Percentiles rank a stretch among this genome's conserved stretches.
Evolutionary conservation across 371 early-diverging fungal species (phyloP).

Genomic region (Rhizopus microsporus): DNA sequence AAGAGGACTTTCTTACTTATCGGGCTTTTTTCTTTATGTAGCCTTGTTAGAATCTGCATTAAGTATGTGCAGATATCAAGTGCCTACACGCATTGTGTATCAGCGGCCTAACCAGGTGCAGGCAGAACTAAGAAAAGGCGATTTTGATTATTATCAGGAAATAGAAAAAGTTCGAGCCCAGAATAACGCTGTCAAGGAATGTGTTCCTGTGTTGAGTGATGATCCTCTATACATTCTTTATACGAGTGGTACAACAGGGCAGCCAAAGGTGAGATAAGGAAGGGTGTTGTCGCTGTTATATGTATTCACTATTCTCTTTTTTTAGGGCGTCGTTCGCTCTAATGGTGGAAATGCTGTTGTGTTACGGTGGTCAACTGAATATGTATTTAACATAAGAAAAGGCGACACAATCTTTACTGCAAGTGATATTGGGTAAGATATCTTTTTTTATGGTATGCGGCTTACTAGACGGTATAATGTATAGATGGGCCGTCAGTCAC

Average conservation of each 20-base stretch:
- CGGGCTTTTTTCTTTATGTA: constrained; percentile 27
- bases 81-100: constrained; percentile 55
- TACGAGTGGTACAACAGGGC: constrained; percentile 88
- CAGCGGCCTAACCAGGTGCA: constrained; percentile 59
- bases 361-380: constrained; percentile 74
- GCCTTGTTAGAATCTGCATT: constrained; percentile 72
- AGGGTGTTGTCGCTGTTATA: background rate
- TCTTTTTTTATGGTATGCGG: background rate
- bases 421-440: constrained; percentile 79
- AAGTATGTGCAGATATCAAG: constrained; percentile 52
- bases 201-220: constrained; percentile 77
- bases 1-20: constrained; percentile 11
- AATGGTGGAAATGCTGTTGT: constrained; percentile 90
- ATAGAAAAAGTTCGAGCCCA: constrained; percentile 41
- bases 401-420: constrained; percentile 81
- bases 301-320: background rate
- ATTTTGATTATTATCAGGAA: constrained; percentile 64
- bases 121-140: constrained; percentile 56
- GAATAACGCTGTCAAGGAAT: constrained; percentile 38
- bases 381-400: constrained; percentile 74
- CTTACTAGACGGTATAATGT: background rate
- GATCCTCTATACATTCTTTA: constrained; percentile 93
- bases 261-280: constrained; percentile 60
- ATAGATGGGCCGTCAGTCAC: constrained; percentile 91
- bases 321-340: constrained; percentile 86